Conservation (phyloP, 2,329 filamentous ascomycete genomes). For the Fusarium torreyae region DNA sequence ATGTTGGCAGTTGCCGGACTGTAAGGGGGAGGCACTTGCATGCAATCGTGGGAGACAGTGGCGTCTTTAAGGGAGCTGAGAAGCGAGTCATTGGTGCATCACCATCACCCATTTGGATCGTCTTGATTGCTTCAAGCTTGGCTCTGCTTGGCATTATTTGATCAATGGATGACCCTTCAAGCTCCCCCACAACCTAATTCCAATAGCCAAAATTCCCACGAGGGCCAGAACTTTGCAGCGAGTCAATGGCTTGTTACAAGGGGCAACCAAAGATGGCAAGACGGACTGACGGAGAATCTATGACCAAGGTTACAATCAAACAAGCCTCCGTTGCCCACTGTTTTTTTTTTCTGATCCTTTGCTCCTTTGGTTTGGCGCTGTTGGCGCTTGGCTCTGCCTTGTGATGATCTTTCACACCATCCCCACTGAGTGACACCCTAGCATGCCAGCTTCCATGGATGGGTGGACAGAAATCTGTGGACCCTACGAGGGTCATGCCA, state of each 20-base stretch:
- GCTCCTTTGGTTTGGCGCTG: slow-evolving; percentile 10
- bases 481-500: slow-evolving; percentile 21
- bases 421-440: slow-evolving; percentile 15
- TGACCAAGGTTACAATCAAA: too few species aligned
- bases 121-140: slow-evolving; percentile 13
- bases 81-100: slow-evolving; percentile 12
- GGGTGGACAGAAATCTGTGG: slow-evolving; percentile 13
- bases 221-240: too few species aligned
- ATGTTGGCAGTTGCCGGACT: slow-evolving; percentile 5
- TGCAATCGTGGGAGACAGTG: neutral
- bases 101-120: neutral
- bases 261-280: too few species aligned
- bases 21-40: slow-evolving; percentile 21
- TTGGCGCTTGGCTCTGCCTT: slow-evolving; percentile 3
- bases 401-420: slow-evolving; percentile 18
- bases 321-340: neutral
- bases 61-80: neutral
- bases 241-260: too few species aligned
- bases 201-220: too few species aligned
- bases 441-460: slow-evolving; percentile 23
- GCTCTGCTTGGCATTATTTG: neutral
- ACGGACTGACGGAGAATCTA: too few species aligned
- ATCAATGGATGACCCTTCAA: too few species aligned
- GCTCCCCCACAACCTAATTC: too few species aligned
- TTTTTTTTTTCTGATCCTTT: neutral